Percentiles rank a stretch among this genome's conserved stretches.
Evolutionary conservation across 371 early-diverging fungal genomes (phyloP).

Genomic region (Funneliformis caledonium): DNA sequence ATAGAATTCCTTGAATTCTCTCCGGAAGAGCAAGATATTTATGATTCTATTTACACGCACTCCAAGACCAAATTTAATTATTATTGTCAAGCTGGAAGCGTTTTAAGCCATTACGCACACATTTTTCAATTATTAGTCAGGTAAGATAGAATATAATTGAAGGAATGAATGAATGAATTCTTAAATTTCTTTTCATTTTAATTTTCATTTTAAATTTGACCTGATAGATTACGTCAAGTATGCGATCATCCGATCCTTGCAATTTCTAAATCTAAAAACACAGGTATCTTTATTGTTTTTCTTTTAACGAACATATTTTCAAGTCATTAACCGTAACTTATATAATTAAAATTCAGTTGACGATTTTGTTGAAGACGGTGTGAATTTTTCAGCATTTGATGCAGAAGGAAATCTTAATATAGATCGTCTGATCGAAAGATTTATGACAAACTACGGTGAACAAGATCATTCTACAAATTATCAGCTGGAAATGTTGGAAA

Average conservation of each 20-base stretch:
- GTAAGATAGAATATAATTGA: neutral
- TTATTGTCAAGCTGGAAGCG: slow-evolving; percentile 85
- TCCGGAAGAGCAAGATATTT: slow-evolving; percentile 62
- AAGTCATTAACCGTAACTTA: neutral
- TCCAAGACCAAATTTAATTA: slow-evolving; percentile 81
- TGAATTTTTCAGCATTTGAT: neutral
- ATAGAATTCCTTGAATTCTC: slow-evolving; percentile 58
- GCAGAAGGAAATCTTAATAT: neutral
- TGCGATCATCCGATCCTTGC: slow-evolving; percentile 17
- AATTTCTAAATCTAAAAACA: neutral
- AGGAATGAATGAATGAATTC: neutral
- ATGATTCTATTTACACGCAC: slow-evolving; percentile 73
- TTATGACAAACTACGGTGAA: neutral
- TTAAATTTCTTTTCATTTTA: neutral
- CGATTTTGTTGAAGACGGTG: neutral
- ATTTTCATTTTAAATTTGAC: neutral
- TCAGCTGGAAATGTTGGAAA: neutral
- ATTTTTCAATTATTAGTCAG: slow-evolving; percentile 74
- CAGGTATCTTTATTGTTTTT: neutral
- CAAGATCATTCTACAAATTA: neutral
- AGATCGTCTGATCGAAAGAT: neutral
- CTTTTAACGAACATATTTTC: neutral
- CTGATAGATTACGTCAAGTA: slow-evolving; percentile 1
- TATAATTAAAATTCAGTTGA: neutral
- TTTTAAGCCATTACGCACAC: slow-evolving; percentile 93